Evolutionary conservation across 257 asterid species (phyloP), one percentile per base, ranked within the genome.

Genomic region (Coffea canephora): DNA sequence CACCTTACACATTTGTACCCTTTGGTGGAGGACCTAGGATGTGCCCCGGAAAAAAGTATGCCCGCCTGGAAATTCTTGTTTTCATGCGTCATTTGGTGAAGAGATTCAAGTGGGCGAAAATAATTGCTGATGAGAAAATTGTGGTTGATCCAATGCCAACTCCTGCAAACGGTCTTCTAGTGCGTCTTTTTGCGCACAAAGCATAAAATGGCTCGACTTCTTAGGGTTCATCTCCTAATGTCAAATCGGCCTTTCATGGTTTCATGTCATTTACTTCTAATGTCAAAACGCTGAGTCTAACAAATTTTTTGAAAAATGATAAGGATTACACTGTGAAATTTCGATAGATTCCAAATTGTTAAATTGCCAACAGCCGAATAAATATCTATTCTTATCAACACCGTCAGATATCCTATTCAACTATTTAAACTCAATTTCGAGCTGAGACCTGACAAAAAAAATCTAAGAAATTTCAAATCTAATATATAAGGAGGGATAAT

Each of bases 1-100:
- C 91, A 6, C 93, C 91, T 0, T 87, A 86, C 79, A 87, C 92
- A 45, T 89, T 82, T 73, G 90, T 89, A 7, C 91, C 93, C 0
- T 89, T 87, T 74, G 91, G 91, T 0, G 91, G 92, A 23, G 93
- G 91, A 7, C 91, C 87, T n/a, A 86, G 89, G 65, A 89, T 89
- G 92, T 89, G 89, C 77, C 89, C 90, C 0, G 89, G 92, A 3
- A 85, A 84, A 84, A 90, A 89, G 79, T 87, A 85, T 66, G 90
- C 90, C 0, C 78, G 89, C 10, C 19, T 89, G 61, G 93, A 86
- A 61, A 87, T 89, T 18, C 85, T 89, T 18, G 90, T 89, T 52
- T 89, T 87, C 83, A 87, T 89, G 89, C 89, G 87, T 71, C 86
- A 87, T 46, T 69, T 87, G 12, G 90, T 89, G 65, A 89, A 77